Evolutionary conservation across 192 early-diverging fungal genomes (phyloP).

Genomic region (Podila clonocystis): DNA sequence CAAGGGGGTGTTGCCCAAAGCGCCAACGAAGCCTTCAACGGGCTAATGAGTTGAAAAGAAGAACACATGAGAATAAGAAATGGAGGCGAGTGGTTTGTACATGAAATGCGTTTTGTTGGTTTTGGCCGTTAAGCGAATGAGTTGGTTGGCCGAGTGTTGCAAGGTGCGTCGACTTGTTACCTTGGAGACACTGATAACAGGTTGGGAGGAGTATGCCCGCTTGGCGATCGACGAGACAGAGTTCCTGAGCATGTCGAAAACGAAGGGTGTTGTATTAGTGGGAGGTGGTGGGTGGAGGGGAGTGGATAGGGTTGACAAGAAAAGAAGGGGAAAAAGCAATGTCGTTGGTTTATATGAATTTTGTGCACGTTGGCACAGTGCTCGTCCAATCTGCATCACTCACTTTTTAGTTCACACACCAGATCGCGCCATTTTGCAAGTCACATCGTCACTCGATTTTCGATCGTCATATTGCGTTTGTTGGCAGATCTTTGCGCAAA

Average conservation of each 20-base stretch:
- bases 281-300: background rate
- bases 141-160: background rate
- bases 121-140: background rate
- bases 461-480: too few species aligned
- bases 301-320: background rate
- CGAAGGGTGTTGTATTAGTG: background rate
- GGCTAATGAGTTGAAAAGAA: constrained; percentile 45
- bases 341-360: background rate
- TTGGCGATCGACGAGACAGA: constrained; percentile 16
- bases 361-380: background rate
- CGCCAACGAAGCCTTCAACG: constrained; percentile 79
- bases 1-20: constrained; percentile 93
- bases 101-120: constrained; percentile 9
- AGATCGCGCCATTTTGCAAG: constrained; percentile 27
- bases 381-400: background rate
- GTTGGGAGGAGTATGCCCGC: constrained; percentile 32
- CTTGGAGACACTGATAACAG: constrained; percentile 45
- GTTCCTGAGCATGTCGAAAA: constrained; percentile 29
- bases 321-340: background rate
- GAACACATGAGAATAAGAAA: background rate
- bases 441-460: constrained; percentile 5
- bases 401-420: background rate
- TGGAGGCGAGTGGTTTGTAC: background rate
- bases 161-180: constrained; percentile 3
- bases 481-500: too few species aligned